These are phyloP conservation scores for Sanghuangporus sanghuang DNA, from an alignment of 1,284 basidiomycete species.

Conservation along the genomic window DNA sequence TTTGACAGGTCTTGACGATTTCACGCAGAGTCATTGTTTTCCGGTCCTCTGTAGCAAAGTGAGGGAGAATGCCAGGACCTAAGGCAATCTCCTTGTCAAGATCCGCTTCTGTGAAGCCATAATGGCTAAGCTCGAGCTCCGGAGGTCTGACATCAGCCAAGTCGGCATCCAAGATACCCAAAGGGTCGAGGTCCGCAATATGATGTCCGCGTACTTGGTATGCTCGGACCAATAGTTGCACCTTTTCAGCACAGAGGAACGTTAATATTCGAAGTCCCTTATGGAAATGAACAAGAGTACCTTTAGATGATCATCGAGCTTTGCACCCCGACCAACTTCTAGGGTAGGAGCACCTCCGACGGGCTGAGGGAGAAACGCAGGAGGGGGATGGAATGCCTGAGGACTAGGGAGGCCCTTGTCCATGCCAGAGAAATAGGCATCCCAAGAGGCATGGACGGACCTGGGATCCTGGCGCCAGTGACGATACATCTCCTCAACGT, in stretches of 20 bases:
- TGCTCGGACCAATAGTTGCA: constrained; percentile 94
- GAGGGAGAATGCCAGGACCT: constrained; percentile 93
- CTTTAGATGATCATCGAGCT: constrained; percentile 94
- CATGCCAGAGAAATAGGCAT: constrained; percentile 91
- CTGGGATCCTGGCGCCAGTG: constrained; percentile 88
- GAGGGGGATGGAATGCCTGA: constrained; percentile 85
- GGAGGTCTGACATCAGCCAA: constrained; percentile 73
- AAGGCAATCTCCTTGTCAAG: constrained; percentile 93
- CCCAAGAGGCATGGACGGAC: constrained; percentile 94
- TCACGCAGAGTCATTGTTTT: constrained; percentile 88
- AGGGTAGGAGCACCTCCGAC: constrained; percentile 82
- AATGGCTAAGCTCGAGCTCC: constrained; percentile 88
- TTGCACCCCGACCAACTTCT: constrained; percentile 62
- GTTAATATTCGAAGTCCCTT: background rate
- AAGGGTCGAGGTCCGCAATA: constrained; percentile 91
- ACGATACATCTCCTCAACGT: constrained; percentile 94
- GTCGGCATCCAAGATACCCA: constrained; percentile 90
- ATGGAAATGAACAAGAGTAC: constrained; percentile 36
- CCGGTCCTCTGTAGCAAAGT: constrained; percentile 83
- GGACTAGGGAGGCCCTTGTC: constrained; percentile 84
- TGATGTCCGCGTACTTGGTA: constrained; percentile 99
- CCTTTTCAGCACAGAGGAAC: constrained; percentile 41
- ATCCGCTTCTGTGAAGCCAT: constrained; percentile 93
- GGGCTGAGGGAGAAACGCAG: constrained; percentile 61
- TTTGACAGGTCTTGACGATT: constrained; percentile 88